A percentile compares a stretch with the other conserved stretches of the same genome.
Conservation (phyloP, 768 basidiomycete species). For the Pilatotrama ljubarskyi region DNA sequence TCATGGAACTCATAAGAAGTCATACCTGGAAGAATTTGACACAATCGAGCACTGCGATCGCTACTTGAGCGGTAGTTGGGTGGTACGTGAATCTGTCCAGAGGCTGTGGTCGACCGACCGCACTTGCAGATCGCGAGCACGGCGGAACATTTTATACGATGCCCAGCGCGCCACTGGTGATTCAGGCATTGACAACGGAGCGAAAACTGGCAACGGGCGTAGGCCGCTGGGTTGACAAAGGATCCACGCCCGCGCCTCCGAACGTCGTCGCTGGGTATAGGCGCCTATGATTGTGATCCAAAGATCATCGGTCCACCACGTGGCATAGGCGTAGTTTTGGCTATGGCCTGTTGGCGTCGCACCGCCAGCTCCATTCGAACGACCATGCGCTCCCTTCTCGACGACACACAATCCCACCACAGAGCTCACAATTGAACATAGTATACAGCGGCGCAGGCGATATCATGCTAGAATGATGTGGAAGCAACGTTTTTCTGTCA, state of each 20-base stretch:
- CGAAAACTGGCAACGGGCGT: not conserved
- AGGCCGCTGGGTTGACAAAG: constrained; percentile 10
- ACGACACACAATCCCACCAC: not conserved
- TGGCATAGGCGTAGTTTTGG: constrained; percentile 6
- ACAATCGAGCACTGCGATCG: not conserved
- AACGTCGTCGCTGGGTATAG: not conserved
- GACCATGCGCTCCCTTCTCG: not conserved
- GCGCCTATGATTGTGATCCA: constrained; percentile 1
- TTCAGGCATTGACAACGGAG: not conserved
- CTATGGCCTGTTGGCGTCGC: not conserved
- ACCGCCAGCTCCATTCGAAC: not conserved
- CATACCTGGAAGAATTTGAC: not conserved
- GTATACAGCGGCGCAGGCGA: too few species aligned
- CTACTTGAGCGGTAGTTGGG: not conserved
- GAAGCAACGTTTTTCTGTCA: too few species aligned
- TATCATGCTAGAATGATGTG: too few species aligned
- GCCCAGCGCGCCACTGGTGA: constrained; percentile 1
- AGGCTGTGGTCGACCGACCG: not conserved
- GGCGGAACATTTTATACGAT: constrained; percentile 1
- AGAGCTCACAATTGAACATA: too few species aligned
- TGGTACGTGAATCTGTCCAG: too few species aligned
- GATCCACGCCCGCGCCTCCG: constrained; percentile 1
- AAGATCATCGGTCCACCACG: not conserved
- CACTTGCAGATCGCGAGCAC: not conserved
- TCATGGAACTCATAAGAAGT: not conserved